A percentile compares a stretch with the other conserved stretches of the same genome.
These are phyloP conservation scores for Schwanniomyces pseudopolymorphus DNA, from an alignment of 805 yeast genomes.

Conservation along the genomic window DNA sequence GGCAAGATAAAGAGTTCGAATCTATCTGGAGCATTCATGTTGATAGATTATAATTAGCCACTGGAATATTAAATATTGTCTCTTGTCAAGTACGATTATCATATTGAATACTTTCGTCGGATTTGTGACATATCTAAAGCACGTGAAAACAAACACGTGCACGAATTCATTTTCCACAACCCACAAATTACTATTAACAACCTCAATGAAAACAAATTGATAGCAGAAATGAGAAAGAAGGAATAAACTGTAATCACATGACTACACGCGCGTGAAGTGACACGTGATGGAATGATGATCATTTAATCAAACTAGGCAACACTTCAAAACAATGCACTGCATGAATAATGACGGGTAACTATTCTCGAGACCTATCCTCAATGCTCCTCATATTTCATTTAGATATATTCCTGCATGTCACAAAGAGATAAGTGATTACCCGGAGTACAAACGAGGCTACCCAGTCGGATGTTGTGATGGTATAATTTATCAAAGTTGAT, in stretches of 20 bases:
- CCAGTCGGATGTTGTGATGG: conserved; percentile 9
- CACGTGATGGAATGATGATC: not conserved
- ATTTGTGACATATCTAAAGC: not conserved
- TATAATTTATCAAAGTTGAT: conserved; percentile 2
- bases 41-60: conserved; percentile 1
- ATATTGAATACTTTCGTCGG: no score
- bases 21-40: conserved; percentile 98
- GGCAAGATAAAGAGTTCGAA: conserved; percentile 94
- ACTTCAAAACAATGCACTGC: not conserved
- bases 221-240: no score
- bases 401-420: not conserved
- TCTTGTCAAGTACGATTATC: no score
- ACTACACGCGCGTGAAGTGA: no score
- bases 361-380: not conserved
- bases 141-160: not conserved
- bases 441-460: not conserved
- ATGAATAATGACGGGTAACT: not conserved
- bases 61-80: not conserved
- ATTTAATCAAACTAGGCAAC: not conserved
- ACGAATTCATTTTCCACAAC: not conserved
- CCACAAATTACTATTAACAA: not conserved
- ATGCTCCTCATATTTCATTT: not conserved
- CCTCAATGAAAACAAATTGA: no score
- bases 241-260: no score
- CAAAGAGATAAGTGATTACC: not conserved